Evolutionary conservation across 805 yeast genomes (phyloP).

Genomic region (Ogataea philodendri): DNA sequence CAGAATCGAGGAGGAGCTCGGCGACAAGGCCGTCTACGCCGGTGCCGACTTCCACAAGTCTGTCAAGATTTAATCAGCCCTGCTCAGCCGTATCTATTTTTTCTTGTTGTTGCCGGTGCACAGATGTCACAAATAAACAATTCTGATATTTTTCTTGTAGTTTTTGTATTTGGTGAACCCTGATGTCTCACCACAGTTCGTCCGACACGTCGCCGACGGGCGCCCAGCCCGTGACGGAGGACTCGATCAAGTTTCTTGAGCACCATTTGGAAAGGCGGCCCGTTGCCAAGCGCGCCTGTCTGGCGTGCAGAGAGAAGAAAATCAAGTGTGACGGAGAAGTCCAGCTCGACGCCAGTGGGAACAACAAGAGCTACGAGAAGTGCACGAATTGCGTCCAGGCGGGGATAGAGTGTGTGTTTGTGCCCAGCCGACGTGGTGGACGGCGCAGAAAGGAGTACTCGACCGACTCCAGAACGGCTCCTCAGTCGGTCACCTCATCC

Average conservation of each 20-base stretch:
- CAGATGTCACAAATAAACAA: neutral
- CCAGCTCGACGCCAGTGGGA: constrained; percentile 17
- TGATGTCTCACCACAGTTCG: constrained; percentile 6
- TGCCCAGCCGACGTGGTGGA: constrained; percentile 58
- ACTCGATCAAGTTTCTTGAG: constrained; percentile 10
- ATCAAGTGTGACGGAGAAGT: constrained; percentile 65
- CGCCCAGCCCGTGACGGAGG: constrained; percentile 4
- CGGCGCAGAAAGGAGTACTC: constrained; percentile 38
- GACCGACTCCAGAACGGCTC: constrained; percentile 7
- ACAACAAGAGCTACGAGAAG: constrained; percentile 20
- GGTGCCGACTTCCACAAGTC: constrained; percentile 83
- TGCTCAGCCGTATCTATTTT: too few species aligned
- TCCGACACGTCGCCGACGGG: constrained; percentile 4
- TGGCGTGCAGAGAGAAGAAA: constrained; percentile 63
- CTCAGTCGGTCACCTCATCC: constrained; percentile 1
- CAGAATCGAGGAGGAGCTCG: constrained; percentile 98
- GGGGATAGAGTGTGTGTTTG: constrained; percentile 52
- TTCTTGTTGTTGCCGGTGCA: constrained; percentile 1
- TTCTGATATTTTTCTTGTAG: neutral
- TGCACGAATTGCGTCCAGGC: constrained; percentile 51
- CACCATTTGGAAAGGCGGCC: constrained; percentile 35
- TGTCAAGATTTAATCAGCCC: constrained; percentile 28
- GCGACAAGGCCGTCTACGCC: constrained; percentile 95
- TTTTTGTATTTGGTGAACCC: neutral
- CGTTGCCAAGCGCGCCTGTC: constrained; percentile 61